phyloP scores from a whole-genome alignment of 495 filamentous ascomycete genomes.

The Annulohypoxylon maeteangense region DNA sequence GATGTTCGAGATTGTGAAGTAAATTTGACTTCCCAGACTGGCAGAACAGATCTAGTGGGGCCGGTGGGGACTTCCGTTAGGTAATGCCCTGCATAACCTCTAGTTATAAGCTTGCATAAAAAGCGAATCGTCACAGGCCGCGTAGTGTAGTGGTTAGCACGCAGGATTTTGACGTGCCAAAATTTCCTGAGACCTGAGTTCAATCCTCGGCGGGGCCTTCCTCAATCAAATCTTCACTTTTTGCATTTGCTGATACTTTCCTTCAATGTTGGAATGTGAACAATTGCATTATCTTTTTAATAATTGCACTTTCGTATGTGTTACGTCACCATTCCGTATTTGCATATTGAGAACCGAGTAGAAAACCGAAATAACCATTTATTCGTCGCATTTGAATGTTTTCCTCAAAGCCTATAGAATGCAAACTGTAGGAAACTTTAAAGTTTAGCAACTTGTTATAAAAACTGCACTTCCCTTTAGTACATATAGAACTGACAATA shows the following conservation, averaged over 20 bases:
- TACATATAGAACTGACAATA: no score
- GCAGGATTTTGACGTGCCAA: constrained; percentile 42
- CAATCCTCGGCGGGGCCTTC: constrained; percentile 44
- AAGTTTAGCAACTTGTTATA: not conserved
- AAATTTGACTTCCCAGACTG: no score
- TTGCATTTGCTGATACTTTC: not conserved
- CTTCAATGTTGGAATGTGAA: not conserved
- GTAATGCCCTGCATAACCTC: not conserved
- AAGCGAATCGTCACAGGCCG: constrained; percentile 20
- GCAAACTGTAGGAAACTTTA: no score
- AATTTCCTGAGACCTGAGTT: constrained; percentile 44
- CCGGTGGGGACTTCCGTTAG: not conserved
- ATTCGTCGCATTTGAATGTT: no score
- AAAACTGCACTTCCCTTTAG: not conserved
- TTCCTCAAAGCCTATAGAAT: no score
- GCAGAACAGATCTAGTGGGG: not conserved
- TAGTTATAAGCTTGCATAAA: constrained; percentile 11
- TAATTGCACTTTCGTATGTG: not conserved
- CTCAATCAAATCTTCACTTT: constrained; percentile 10
- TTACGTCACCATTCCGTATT: not conserved
- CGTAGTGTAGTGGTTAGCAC: constrained; percentile 47
- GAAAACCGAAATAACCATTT: no score
- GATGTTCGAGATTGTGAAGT: no score
- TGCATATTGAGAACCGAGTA: not conserved
- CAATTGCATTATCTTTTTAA: not conserved